Evolutionary conservation across 164 flowering plant genomes (phyloP).

Genomic region (Vitis rotundifolia): DNA sequence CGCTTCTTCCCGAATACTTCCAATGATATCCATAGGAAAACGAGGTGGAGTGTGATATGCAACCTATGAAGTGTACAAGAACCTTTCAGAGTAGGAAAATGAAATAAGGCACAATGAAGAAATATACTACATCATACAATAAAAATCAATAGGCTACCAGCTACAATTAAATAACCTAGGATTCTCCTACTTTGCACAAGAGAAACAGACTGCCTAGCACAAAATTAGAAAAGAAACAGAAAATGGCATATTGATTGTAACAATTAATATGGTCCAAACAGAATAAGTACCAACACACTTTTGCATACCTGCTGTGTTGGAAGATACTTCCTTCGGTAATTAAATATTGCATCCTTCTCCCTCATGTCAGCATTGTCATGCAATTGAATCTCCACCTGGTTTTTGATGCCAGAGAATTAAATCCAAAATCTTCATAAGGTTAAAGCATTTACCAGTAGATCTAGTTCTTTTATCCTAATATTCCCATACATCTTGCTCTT

Average conservation of each 20-base stretch:
- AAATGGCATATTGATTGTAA: too few relatives aligned
- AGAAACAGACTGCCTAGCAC: neutral
- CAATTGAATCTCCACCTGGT: constrained; percentile 82
- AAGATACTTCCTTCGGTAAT: constrained; percentile 89
- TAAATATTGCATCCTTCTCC: constrained; percentile 86
- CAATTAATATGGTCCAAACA: neutral
- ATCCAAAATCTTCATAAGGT: neutral
- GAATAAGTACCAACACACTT: neutral
- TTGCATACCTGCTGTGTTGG: constrained; percentile 79
- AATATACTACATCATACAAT: neutral
- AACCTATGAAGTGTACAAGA: constrained; percentile 45
- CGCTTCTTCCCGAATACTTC: constrained; percentile 68
- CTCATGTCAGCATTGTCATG: constrained; percentile 44
- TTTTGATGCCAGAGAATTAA: constrained; percentile 14
- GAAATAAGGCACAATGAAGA: neutral
- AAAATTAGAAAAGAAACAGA: too few relatives aligned
- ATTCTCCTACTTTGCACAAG: too few relatives aligned
- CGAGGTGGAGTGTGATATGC: constrained; percentile 93
- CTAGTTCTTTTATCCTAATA: too few relatives aligned
- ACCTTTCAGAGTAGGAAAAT: constrained; percentile 5
- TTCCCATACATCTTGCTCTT: too few relatives aligned
- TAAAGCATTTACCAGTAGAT: too few relatives aligned
- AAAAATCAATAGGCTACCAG: too few relatives aligned
- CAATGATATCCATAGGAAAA: constrained; percentile 65
- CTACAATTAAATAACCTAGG: too few relatives aligned